Conservation (phyloP, 2,329 filamentous ascomycete species). For the Macrophomina tecta region DNA sequence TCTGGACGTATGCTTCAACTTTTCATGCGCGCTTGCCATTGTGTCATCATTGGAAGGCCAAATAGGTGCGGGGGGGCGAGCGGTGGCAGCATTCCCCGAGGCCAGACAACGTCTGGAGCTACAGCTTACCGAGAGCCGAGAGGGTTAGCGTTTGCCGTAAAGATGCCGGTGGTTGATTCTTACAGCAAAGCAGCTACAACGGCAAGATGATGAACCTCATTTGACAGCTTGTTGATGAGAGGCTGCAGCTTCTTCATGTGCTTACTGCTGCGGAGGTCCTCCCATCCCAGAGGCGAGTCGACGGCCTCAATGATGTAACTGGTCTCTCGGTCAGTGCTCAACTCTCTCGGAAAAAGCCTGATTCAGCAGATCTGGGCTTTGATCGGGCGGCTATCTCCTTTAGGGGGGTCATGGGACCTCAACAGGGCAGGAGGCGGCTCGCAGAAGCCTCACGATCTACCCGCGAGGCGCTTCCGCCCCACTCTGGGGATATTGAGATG, state of each 20-base stretch:
- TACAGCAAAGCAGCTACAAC: conserved; percentile 77
- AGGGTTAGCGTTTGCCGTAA: background rate
- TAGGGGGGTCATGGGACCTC: conserved; percentile 21
- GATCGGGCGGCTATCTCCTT: conserved; percentile 25
- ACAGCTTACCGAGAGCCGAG: conserved; percentile 14
- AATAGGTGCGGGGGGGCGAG: background rate
- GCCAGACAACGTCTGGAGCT: conserved; percentile 4
- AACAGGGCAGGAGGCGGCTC: conserved; percentile 20
- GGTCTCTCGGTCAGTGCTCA: conserved; percentile 27
- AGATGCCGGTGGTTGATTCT: conserved; percentile 41
- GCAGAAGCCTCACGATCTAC: conserved; percentile 21
- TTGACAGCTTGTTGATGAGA: conserved; percentile 69
- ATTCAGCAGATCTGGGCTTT: conserved; percentile 9
- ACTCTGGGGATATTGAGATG: conserved; percentile 33
- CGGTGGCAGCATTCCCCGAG: background rate
- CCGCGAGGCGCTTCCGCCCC: conserved; percentile 4
- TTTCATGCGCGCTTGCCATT: no score
- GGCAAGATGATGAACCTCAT: conserved; percentile 69
- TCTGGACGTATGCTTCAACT: background rate
- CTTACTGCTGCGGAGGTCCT: conserved; percentile 72
- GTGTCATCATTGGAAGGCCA: background rate
- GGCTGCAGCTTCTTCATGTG: conserved; percentile 63
- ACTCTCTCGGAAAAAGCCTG: conserved; percentile 8
- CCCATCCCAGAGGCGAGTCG: conserved; percentile 71
- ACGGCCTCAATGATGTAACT: conserved; percentile 61